Evolutionary conservation across 2,329 filamentous ascomycete genomes (phyloP).

Genomic region (Fusarium sp.): DNA sequence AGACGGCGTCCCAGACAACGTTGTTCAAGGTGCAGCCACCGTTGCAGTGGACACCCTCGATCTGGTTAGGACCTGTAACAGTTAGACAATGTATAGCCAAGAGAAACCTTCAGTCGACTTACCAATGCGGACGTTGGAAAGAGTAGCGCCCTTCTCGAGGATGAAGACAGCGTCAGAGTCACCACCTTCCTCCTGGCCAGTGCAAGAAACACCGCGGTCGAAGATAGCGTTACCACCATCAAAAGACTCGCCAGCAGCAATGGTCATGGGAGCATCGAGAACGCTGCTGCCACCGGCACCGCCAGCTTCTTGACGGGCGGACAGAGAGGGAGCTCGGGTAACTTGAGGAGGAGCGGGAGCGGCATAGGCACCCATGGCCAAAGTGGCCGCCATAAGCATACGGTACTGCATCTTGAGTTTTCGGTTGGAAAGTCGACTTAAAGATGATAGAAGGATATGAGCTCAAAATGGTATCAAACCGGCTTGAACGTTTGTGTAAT

Average conservation of each 20-base stretch:
- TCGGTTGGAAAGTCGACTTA: slow-evolving; percentile 1
- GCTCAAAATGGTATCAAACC: slow-evolving; percentile 42
- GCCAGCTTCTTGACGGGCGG: slow-evolving; percentile 37
- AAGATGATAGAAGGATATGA: slow-evolving; percentile 1
- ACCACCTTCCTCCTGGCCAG: slow-evolving; percentile 47
- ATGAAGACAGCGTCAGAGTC: slow-evolving; percentile 59
- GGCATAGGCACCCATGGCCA: slow-evolving; percentile 45
- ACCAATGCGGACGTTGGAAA: slow-evolving; percentile 63
- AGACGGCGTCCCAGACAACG: slow-evolving; percentile 64
- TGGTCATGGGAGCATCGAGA: slow-evolving; percentile 45
- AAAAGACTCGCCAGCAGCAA: slow-evolving; percentile 47
- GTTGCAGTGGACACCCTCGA: slow-evolving; percentile 60
- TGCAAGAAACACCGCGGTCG: slow-evolving; percentile 48
- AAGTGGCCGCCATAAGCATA: slow-evolving; percentile 44
- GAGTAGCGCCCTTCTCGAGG: slow-evolving; percentile 57
- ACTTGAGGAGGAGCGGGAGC: slow-evolving; percentile 40
- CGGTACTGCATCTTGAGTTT: slow-evolving; percentile 47
- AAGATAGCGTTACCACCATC: slow-evolving; percentile 49
- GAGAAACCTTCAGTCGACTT: not conserved
- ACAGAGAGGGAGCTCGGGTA: slow-evolving; percentile 37
- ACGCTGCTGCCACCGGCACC: slow-evolving; percentile 38
- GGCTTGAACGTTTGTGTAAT: slow-evolving; percentile 26
- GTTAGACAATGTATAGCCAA: not conserved
- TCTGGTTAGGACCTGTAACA: slow-evolving; percentile 50
- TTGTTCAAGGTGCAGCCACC: slow-evolving; percentile 59